phyloP scores from a whole-genome alignment of 352 stramenopile genomes.

The Bremia lactucae region DNA sequence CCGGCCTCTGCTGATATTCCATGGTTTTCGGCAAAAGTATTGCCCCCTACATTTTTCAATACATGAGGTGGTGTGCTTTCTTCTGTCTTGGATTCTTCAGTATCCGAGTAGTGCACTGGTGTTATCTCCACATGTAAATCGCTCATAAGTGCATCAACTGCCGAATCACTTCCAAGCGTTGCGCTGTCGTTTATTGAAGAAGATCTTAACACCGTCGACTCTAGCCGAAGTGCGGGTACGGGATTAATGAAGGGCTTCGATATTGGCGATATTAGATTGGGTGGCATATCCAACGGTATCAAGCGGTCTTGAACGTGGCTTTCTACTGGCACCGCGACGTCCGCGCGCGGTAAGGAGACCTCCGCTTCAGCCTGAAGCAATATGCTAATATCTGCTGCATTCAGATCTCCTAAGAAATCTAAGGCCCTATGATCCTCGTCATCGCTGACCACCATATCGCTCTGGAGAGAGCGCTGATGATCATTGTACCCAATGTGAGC shows the following conservation, averaged over 20 bases:
- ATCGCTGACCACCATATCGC: constrained; percentile 14
- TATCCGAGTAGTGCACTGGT: constrained; percentile 9
- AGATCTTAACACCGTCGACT: constrained; percentile 7
- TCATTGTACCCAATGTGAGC: constrained; percentile 33
- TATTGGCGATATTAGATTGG: constrained; percentile 13
- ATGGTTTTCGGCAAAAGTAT: background rate
- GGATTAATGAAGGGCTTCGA: constrained; percentile 5
- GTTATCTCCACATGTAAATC: constrained; percentile 36
- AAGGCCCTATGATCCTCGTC: constrained; percentile 27
- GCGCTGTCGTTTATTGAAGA: constrained; percentile 4
- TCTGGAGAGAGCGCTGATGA: constrained; percentile 24
- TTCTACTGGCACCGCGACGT: background rate
- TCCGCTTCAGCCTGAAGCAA: constrained; percentile 32
- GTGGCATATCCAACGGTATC: constrained; percentile 27
- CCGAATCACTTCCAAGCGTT: constrained; percentile 26
- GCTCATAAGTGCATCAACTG: constrained; percentile 39
- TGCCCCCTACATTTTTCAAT: constrained; percentile 5
- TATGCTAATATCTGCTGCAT: constrained; percentile 39
- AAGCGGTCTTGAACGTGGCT: constrained; percentile 7
- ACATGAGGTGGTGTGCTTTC: constrained; percentile 35
- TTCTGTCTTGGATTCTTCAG: constrained; percentile 42
- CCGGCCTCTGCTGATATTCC: background rate
- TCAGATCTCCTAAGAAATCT: constrained; percentile 44
- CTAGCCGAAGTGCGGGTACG: constrained; percentile 10
- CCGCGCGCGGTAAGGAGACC: background rate